These are phyloP conservation scores for Tetracladium setigerum DNA, from an alignment of 495 filamentous ascomycete genomes.

Conservation along the genomic window DNA sequence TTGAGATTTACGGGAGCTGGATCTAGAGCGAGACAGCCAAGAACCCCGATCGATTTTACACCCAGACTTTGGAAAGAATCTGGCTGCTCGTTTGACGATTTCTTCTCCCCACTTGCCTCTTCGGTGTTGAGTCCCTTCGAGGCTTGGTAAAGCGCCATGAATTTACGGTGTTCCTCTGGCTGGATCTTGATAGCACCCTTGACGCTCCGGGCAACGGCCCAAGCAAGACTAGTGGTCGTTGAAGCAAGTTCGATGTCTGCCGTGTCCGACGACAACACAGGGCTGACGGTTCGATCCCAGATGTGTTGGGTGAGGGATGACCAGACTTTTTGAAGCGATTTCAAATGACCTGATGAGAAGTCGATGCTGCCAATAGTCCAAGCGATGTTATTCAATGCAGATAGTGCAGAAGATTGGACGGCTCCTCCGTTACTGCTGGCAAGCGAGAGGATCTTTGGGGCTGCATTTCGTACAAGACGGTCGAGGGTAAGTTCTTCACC, in stretches of 20 bases:
- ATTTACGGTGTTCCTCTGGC: conserved; percentile 43
- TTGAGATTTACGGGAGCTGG: conserved; percentile 37
- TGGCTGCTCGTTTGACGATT: conserved; percentile 11
- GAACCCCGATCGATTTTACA: conserved; percentile 53
- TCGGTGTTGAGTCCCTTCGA: conserved; percentile 27
- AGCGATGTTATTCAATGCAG: conserved; percentile 51
- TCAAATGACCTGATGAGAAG: conserved; percentile 24
- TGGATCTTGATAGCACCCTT: conserved; percentile 37
- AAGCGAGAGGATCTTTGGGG: conserved; percentile 41
- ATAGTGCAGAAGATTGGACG: conserved; percentile 38
- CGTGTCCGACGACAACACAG: conserved; percentile 46
- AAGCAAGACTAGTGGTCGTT: conserved; percentile 49
- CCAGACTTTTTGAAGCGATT: conserved; percentile 38
- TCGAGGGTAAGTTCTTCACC: conserved; percentile 38
- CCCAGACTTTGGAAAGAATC: conserved; percentile 46
- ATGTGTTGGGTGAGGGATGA: conserved; percentile 38
- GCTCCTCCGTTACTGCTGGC: conserved; percentile 20
- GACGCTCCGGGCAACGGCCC: conserved; percentile 48
- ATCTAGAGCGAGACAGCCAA: conserved; percentile 45
- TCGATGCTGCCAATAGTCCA: conserved; percentile 49
- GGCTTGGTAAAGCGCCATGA: conserved; percentile 53
- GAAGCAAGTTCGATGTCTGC: conserved; percentile 52
- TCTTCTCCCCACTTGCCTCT: conserved; percentile 14
- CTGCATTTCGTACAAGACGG: conserved; percentile 37
- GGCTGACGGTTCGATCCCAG: conserved; percentile 41